Evolutionary conservation across 2,329 filamentous ascomycete genomes (phyloP).

Genomic region (Mollisiaceae sp.): DNA sequence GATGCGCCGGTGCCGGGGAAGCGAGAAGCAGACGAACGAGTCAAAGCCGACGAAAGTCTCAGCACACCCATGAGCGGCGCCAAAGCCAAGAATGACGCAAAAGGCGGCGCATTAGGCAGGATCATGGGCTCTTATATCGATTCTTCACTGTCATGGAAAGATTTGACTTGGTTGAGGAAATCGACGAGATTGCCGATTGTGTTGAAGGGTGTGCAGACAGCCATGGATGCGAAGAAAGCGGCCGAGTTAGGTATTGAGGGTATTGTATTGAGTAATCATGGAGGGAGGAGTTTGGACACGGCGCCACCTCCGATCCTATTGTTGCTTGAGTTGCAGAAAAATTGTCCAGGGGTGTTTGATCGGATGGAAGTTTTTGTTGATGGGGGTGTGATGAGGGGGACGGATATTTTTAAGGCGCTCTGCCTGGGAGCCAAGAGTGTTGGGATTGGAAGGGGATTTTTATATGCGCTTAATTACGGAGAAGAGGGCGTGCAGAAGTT

Average conservation of each 20-base stretch:
- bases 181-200: conserved; percentile 61
- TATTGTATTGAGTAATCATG: conserved; percentile 74
- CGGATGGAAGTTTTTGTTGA: conserved; percentile 67
- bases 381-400: conserved; percentile 67
- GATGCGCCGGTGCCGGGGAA: conserved; percentile 64
- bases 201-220: conserved; percentile 73
- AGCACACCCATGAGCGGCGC: conserved; percentile 56
- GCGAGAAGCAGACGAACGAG: conserved; percentile 52
- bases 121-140: conserved; percentile 64
- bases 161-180: conserved; percentile 68
- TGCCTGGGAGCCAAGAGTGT: conserved; percentile 69
- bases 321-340: conserved; percentile 65
- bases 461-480: conserved; percentile 68
- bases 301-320: conserved; percentile 61
- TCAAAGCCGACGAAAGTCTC: conserved; percentile 53
- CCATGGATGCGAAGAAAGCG: conserved; percentile 64
- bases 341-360: conserved; percentile 64
- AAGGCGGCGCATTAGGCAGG: conserved; percentile 60
- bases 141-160: conserved; percentile 63
- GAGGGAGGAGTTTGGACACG: conserved; percentile 61
- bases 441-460: conserved; percentile 64
- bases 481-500: conserved; percentile 59
- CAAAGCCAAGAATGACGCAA: conserved; percentile 54
- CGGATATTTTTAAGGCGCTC: conserved; percentile 70
- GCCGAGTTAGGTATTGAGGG: conserved; percentile 66